Base-by-base conservation (phyloP, 2,329 filamentous ascomycete genomes). In the Stachybotrys chlorohalonatus region DNA sequence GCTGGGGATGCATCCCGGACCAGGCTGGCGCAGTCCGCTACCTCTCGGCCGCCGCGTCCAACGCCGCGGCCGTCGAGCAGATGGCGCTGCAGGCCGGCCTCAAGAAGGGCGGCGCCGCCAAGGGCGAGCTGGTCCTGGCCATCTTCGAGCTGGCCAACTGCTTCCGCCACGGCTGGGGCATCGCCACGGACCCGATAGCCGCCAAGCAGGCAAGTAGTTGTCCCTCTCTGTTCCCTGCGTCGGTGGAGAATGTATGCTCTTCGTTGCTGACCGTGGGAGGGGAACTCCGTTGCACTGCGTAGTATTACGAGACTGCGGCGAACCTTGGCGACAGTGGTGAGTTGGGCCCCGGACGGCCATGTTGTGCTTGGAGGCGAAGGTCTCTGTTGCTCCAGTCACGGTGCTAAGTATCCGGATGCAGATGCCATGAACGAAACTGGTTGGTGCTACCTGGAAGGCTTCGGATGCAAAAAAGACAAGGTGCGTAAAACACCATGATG, bases 391-490 rank as follows among this genome's bases (percentile, higher is more conserved):
- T n/a, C 8, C 9, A 2, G 3, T 8, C 9, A 16, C 16, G 46
- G 11, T 9, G 46, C 17, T 47, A 24, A 47, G 4, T 47, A 47
- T 56, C 52, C 53, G 54, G 49, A 55, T 58, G 47, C 62, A 85
- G 94, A 99, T 75, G 94, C 92, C 55, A 96, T 97, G 92, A 96
- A 96, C 68, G 93, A 97, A 72, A 87, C 87, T 53, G 94, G 86
- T 42, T 95, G 91, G 90, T 99, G 94, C 75, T 97, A 94, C 78
- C 72, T 95, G 31, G 88, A 96, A 68, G 94, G 94, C n/a, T 96
- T 95, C 72, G 94, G 94, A 39, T 93, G 91, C 66, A 94, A 91
- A 71, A 99, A 97, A 72, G 92, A 99, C 77, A 97, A 96, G 89
- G 93, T 96, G 79, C 73, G 89, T 82, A 49, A 50, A 24, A 24